Percentiles rank a stretch among this genome's conserved stretches.
Evolutionary conservation across 1,139 yeast species (phyloP).

Genomic region (Taphrina pruni): DNA sequence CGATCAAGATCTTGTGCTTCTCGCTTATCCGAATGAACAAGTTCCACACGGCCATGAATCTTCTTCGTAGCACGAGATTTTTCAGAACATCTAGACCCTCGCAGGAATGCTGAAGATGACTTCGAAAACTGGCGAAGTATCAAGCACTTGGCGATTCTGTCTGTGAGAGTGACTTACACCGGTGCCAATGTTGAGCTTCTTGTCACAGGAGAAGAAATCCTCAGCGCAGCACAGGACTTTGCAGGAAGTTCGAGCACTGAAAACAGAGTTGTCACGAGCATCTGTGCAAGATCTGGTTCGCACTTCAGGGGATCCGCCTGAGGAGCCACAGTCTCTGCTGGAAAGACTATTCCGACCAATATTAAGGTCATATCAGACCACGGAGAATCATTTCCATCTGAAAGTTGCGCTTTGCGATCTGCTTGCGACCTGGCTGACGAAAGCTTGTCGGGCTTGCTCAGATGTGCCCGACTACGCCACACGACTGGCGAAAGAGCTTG

Average conservation of each 20-base stretch:
- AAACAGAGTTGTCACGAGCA: neutral
- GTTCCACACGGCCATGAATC: too few relatives aligned
- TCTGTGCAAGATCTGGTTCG: neutral
- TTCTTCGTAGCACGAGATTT: too few relatives aligned
- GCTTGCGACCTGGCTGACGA: constrained; percentile 35
- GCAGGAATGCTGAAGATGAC: too few relatives aligned
- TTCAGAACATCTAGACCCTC: too few relatives aligned
- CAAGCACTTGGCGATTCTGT: neutral
- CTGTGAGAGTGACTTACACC: neutral
- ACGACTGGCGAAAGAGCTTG: neutral
- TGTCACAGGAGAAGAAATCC: neutral
- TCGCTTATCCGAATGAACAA: too few relatives aligned
- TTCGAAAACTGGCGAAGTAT: too few relatives aligned
- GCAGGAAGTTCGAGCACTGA: constrained; percentile 7
- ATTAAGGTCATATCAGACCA: neutral
- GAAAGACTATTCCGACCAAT: constrained; percentile 8
- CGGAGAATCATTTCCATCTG: constrained; percentile 12
- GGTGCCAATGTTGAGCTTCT: neutral
- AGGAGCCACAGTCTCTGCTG: neutral
- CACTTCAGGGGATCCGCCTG: neutral
- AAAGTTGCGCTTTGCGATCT: constrained; percentile 29
- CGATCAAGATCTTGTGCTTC: too few relatives aligned
- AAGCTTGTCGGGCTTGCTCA: constrained; percentile 20
- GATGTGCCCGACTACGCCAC: neutral
- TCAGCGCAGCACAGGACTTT: neutral